Percentiles rank a stretch among this genome's conserved stretches.
Conservation (phyloP, 495 filamentous ascomycete species). For the Letharia columbiana region DNA sequence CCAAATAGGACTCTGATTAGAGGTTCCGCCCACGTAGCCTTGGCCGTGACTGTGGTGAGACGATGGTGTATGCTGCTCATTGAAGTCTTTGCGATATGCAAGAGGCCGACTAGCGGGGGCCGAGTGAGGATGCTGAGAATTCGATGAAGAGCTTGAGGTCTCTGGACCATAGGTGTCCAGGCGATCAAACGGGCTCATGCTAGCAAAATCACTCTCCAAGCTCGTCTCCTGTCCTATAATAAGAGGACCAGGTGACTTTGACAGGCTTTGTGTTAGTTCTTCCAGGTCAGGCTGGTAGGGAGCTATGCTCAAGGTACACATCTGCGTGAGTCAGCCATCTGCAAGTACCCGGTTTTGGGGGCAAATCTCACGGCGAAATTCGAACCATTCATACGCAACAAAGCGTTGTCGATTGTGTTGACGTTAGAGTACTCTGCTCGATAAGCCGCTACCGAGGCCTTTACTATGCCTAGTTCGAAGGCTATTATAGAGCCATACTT, state of each 20-base stretch:
- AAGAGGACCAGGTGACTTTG: slow-evolving; percentile 16
- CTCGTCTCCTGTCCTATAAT: slow-evolving; percentile 22
- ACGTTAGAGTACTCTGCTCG: slow-evolving; percentile 49
- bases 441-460: slow-evolving; percentile 32
- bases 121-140: slow-evolving; percentile 6
- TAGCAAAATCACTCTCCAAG: slow-evolving; percentile 14
- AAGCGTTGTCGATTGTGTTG: slow-evolving; percentile 31
- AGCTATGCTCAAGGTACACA: slow-evolving; percentile 23
- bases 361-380: slow-evolving; percentile 39
- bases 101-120: slow-evolving; percentile 4
- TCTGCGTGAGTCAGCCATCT: slow-evolving; percentile 21
- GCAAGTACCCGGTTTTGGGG: slow-evolving; percentile 5
- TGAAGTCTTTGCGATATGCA: slow-evolving; percentile 15
- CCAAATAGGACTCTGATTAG: slow-evolving; percentile 14
- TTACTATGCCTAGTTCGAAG: slow-evolving; percentile 34
- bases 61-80: slow-evolving; percentile 15
- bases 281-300: slow-evolving; percentile 17
- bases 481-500: slow-evolving; percentile 48
- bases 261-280: neutral
- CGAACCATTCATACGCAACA: slow-evolving; percentile 37
- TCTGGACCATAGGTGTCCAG: slow-evolving; percentile 7
- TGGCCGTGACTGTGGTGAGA: slow-evolving; percentile 11
- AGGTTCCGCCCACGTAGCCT: slow-evolving; percentile 4
- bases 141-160: slow-evolving; percentile 13
- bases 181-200: slow-evolving; percentile 14